Percentiles rank a stretch among this genome's conserved stretches.
These are phyloP conservation scores for Solanum corneliomulleri DNA, from an alignment of 257 asterid genomes.

Conservation along the genomic window DNA sequence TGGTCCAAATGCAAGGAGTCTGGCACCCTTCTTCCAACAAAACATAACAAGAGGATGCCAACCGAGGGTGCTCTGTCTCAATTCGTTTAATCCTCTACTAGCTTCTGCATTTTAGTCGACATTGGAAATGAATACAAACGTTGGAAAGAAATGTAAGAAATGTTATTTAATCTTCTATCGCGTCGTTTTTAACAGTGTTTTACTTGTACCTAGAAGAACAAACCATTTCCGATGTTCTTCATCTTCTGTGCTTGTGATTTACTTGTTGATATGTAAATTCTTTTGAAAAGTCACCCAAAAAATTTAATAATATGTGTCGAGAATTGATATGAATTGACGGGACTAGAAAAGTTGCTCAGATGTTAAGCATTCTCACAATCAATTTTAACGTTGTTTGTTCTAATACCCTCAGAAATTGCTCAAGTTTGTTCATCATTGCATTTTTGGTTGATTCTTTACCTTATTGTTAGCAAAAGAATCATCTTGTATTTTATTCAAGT, in stretches of 20 bases:
- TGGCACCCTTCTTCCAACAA: slow-evolving; percentile 55
- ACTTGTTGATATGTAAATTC: neutral
- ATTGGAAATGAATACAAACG: neutral
- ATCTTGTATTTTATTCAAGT: neutral
- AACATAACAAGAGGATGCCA: slow-evolving; percentile 49
- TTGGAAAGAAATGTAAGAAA: neutral
- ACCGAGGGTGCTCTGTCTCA: slow-evolving; percentile 36
- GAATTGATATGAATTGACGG: neutral
- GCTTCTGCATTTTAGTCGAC: neutral
- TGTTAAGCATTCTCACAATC: neutral
- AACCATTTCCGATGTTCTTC: neutral
- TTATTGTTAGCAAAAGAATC: neutral
- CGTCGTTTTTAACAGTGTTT: neutral
- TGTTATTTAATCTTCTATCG: neutral
- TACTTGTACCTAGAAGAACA: neutral
- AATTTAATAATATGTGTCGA: neutral
- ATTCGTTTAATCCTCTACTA: slow-evolving; percentile 23
- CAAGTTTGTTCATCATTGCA: neutral
- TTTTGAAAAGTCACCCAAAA: neutral
- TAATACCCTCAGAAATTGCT: neutral
- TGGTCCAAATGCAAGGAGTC: slow-evolving; percentile 70
- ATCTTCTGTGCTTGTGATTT: neutral
- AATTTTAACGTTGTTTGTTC: neutral
- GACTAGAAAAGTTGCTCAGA: neutral
- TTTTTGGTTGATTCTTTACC: neutral